A percentile compares a stretch with the other conserved stretches of the same genome.
Conservation (phyloP, 2,329 filamentous ascomycete genomes). For the Coleophoma eucalyptorum region DNA sequence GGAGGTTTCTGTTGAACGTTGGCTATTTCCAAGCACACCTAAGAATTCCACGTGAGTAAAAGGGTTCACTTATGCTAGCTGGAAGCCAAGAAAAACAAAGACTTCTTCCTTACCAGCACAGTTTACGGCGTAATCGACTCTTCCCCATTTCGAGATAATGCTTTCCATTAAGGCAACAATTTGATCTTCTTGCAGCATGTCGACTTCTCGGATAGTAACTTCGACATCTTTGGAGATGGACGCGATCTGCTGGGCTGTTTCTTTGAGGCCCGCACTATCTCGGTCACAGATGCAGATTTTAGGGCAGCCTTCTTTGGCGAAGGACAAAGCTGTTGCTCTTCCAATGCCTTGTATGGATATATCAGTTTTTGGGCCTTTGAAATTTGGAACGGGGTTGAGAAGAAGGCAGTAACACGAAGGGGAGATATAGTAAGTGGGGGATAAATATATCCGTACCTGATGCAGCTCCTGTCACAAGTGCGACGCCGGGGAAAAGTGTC, state of each 20-base stretch:
- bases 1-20: slow-evolving; percentile 22
- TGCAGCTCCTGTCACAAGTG: slow-evolving; percentile 20
- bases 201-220: slow-evolving; percentile 25
- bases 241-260: slow-evolving; percentile 22
- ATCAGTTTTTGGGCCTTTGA: too few species aligned
- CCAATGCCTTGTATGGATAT: slow-evolving; percentile 34
- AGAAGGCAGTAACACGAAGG: neutral
- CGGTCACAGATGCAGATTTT: slow-evolving; percentile 38
- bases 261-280: slow-evolving; percentile 30
- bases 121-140: slow-evolving; percentile 44
- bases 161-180: slow-evolving; percentile 29
- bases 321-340: slow-evolving; percentile 36
- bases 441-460: slow-evolving; percentile 12
- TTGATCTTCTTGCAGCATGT: slow-evolving; percentile 31
- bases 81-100: neutral
- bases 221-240: slow-evolving; percentile 13
- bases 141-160: slow-evolving; percentile 29
- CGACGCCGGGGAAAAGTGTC: slow-evolving; percentile 17
- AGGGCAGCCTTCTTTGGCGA: slow-evolving; percentile 38
- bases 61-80: neutral
- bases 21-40: slow-evolving; percentile 19
- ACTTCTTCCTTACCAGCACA: slow-evolving; percentile 29
- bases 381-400: neutral
- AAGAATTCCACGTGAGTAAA: neutral
- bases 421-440: too few species aligned